Conservation (phyloP, 2,329 filamentous ascomycete species). For the Cladophialophora immunda region DNA sequence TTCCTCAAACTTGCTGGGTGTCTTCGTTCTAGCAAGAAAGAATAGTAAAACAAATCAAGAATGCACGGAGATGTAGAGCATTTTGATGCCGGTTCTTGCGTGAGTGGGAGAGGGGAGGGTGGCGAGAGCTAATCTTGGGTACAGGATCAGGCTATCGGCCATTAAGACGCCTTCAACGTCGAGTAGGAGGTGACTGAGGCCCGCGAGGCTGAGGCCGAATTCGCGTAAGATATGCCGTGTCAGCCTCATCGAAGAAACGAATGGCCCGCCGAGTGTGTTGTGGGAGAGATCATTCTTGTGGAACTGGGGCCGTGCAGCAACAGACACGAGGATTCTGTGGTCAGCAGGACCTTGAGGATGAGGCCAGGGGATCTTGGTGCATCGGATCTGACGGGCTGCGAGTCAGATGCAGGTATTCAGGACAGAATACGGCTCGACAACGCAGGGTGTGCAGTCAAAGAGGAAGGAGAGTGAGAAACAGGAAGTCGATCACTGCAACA, state of each 20-base stretch:
- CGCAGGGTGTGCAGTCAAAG: not conserved
- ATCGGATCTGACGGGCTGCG: not conserved
- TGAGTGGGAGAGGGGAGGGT: conserved; percentile 1
- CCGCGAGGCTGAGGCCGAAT: not conserved
- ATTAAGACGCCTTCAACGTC: not conserved
- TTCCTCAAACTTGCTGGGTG: conserved; percentile 57
- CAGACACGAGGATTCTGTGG: not conserved
- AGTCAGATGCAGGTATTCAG: not conserved
- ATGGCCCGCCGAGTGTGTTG: not conserved
- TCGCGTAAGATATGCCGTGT: not conserved
- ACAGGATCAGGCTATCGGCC: not conserved
- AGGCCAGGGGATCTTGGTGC: not conserved
- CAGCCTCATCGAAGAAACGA: not conserved
- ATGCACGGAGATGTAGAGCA: conserved; percentile 27
- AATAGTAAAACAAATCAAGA: conserved; percentile 39
- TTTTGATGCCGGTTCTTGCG: conserved; percentile 38
- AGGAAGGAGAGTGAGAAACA: not conserved
- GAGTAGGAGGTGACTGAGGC: not conserved
- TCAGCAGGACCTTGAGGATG: not conserved
- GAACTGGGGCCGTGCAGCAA: not conserved
- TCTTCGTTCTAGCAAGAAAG: conserved; percentile 51
- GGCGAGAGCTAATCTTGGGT: not conserved
- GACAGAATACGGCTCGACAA: not conserved
- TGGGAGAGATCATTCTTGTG: not conserved
- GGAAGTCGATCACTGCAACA: not conserved